Conservation (phyloP, 352 stramenopile species). For the Saprolegnia parasitica region DNA sequence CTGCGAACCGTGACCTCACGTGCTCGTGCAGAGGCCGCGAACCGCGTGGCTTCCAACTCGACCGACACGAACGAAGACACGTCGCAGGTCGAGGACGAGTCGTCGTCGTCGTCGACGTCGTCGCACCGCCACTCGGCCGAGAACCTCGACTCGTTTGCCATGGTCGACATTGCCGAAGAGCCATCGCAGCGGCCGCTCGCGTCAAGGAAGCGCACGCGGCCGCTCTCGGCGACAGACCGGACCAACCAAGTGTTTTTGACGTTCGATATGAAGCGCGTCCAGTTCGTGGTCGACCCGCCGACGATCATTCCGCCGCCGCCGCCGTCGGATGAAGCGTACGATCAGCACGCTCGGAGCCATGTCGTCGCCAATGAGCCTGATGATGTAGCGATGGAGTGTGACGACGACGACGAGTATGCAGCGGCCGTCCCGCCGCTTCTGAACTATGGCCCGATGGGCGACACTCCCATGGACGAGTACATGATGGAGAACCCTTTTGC, state of each 20-base stretch:
- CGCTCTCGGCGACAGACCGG: background rate
- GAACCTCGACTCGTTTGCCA: constrained; percentile 14
- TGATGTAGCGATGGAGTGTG: constrained; percentile 17
- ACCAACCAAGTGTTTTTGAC: constrained; percentile 22
- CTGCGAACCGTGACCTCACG: constrained; percentile 5
- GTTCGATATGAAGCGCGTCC: constrained; percentile 23
- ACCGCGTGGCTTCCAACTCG: constrained; percentile 26
- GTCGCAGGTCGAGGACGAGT: constrained; percentile 1
- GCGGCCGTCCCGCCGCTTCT: background rate
- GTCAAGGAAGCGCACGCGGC: constrained; percentile 19
- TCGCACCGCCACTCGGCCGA: constrained; percentile 9
- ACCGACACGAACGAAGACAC: constrained; percentile 28
- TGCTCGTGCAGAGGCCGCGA: constrained; percentile 14
- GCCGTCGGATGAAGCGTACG: background rate
- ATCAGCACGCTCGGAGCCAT: background rate
- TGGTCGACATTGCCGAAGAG: constrained; percentile 15
- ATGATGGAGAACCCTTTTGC: constrained; percentile 15
- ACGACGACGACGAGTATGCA: background rate
- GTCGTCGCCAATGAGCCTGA: constrained; percentile 4
- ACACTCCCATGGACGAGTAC: constrained; percentile 14
- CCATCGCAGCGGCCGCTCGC: background rate
- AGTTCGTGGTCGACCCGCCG: background rate
- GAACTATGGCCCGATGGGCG: constrained; percentile 17
- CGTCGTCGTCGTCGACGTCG: background rate
- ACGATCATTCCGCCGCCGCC: constrained; percentile 1